Base-by-base conservation (phyloP, 805 yeast genomes). In the Cyberlindnera japonica region DNA sequence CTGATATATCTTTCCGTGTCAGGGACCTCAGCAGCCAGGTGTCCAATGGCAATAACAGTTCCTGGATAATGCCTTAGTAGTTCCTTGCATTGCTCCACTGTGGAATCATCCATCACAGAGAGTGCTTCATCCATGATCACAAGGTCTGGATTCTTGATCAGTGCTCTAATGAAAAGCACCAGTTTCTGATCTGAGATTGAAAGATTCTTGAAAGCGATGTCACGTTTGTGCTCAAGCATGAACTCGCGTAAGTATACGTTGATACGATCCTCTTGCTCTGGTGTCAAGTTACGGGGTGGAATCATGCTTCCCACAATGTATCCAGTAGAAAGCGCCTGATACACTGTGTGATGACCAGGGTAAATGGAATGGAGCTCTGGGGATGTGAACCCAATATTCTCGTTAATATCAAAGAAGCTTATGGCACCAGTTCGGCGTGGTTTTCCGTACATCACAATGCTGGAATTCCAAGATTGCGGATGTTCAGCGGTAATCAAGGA, bases 331-430 rank as follows among this genome's bases (percentile, higher is more conserved):
- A 91, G 69, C 0, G 86, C 67, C 25, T 85, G 69, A 24, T 54
- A 57, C 40, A 79, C 76, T 0, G 79, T 72, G 41, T 78, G 65
- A 3, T 58, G 51, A 3, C 62, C 62, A 0, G 96, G 95, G 47
- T 87, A 85, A n/a, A 89, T 72, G 0, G 95, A 81, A 58, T 91
- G 98, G 25, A 91, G 64, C 59, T 91, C 99, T 1, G 99, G 99
- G 2, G 96, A 84, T 0, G 95, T 74, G 51, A 85, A 79, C 0
- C 97, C 96, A 39, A 93, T 85, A n/a, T 61, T 54, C 33, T 74
- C 72, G 62, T 91, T 91, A 45, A 86, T 79, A 36, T 81, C 84
- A 55, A 87, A 88, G 57, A 83, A 90, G 44, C 78, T 80, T 13
- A 81, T 76, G 28, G 65, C 68, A 2, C 98, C 99, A 0, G 90